Base-by-base conservation (phyloP, 2,329 filamentous ascomycete species). In the Ophiognomonia clavigignenti-juglandacearum region DNA sequence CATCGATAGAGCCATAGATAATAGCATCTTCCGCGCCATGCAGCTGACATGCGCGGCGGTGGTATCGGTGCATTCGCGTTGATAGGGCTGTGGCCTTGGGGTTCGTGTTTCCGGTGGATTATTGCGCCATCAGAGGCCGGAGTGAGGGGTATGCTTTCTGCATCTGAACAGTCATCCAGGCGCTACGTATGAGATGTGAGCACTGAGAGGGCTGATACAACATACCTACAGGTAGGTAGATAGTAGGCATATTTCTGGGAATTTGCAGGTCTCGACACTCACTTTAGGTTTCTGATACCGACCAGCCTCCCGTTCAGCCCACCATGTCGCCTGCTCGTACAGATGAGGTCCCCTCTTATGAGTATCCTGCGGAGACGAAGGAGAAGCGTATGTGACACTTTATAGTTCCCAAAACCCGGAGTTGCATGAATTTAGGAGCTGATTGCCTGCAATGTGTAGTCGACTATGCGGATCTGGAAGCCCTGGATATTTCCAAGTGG, bases 401-500 rank as follows among this genome's bases (percentile, higher is more conserved):
- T 43, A 4, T 27, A 13, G 22, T 4, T 37, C 9, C 2, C 20
- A 6, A 23, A 34, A 3, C 27, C 22, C 22, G 22, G 9, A 11
- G 1, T 13, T 2, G 3, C 18, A 18, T n/a, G 14, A 14, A n/a
- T 20, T 22, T 27, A 13, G 1, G 1, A 11, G 2, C 40, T 35
- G 39, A 11, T 48, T 10, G 7, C 19, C 2, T 22, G 29, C 1
- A 11, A 5, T 6, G n/a, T 19, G 37, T 24, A 58, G 56, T 58
- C 31, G 48, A 54, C 37, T 58, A 56, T 44, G 54, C 54, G 3
- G 53, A 57, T 6, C 42, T 58, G 19, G 55, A 58, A 45, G 56
- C 56, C 6, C 54, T 58, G 10, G 55, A 58, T 27, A 56, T 58
- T 11, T 58, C 56, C 1, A 56, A 53, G 45, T 32, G 56, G 10